phyloP scores from a whole-genome alignment of 106 monocot genomes.

The Dioscorea zingiberensis region DNA sequence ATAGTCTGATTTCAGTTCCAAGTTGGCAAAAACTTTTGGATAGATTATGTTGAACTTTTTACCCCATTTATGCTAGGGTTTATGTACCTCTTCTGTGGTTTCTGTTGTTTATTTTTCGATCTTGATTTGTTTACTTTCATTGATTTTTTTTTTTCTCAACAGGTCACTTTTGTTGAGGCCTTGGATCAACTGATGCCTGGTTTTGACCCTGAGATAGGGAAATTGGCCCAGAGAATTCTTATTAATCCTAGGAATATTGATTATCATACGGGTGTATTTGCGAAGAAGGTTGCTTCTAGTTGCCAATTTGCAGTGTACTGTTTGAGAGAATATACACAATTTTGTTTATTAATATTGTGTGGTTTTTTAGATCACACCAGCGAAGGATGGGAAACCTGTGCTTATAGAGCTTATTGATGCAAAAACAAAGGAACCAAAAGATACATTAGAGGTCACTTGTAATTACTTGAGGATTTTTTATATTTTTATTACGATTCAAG shows the following conservation, averaged over 20 bases:
- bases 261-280: conserved; percentile 90
- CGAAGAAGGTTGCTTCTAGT: conserved; percentile 61
- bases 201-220: conserved; percentile 98
- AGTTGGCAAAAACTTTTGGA: too few relatives aligned
- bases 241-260: conserved; percentile 93
- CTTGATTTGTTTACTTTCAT: too few relatives aligned
- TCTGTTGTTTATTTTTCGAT: too few relatives aligned
- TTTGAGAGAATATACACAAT: background rate
- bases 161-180: conserved; percentile 98
- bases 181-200: conserved; percentile 99
- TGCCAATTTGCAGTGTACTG: background rate
- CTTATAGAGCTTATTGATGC: conserved; percentile 95
- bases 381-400: conserved; percentile 98
- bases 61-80: too few relatives aligned
- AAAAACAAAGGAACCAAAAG: conserved; percentile 85
- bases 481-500: too few relatives aligned
- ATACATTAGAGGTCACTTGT: conserved; percentile 61
- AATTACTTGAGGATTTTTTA: background rate
- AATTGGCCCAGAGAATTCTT: conserved; percentile 91
- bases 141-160: conserved; percentile 1
- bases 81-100: too few relatives aligned
- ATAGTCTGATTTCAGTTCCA: too few relatives aligned
- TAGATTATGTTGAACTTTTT: too few relatives aligned
- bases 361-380: conserved; percentile 86
- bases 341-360: background rate